Evolutionary conservation across 306 rosid genomes (phyloP).

Genomic region (Carpinus viminea): DNA sequence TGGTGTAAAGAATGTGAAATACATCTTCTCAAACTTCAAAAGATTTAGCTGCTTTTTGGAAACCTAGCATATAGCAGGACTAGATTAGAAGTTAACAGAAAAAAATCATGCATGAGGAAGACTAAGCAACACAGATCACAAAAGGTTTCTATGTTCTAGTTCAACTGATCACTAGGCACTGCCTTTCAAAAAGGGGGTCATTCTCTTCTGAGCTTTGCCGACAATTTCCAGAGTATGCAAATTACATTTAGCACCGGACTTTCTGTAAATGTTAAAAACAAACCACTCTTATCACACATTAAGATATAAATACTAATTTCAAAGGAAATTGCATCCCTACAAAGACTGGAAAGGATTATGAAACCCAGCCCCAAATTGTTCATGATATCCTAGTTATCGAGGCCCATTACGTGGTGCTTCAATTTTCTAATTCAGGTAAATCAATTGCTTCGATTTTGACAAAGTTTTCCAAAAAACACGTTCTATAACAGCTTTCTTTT

Average conservation of each 20-base stretch:
- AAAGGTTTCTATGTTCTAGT: background rate
- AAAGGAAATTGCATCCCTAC: background rate
- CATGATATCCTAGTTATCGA: background rate
- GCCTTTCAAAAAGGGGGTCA: too few species aligned
- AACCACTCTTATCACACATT: background rate
- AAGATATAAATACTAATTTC: background rate
- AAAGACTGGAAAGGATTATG: background rate
- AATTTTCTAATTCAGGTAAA: conserved; percentile 2
- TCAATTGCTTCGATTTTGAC: background rate
- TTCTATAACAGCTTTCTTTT: background rate
- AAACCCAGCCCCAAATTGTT: background rate
- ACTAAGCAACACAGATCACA: background rate
- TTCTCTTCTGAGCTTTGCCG: background rate
- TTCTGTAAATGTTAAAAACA: background rate
- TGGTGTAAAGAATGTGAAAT: background rate
- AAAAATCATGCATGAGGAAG: background rate
- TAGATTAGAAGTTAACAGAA: conserved; percentile 19
- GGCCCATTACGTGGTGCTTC: background rate
- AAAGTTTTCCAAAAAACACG: background rate
- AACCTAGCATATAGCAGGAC: background rate
- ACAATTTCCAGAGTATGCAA: background rate
- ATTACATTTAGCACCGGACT: background rate
- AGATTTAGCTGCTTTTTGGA: background rate
- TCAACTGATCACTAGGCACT: background rate
- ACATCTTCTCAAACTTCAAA: background rate